phyloP scores from a whole-genome alignment of 805 yeast species.

The Candida stauntonica region DNA sequence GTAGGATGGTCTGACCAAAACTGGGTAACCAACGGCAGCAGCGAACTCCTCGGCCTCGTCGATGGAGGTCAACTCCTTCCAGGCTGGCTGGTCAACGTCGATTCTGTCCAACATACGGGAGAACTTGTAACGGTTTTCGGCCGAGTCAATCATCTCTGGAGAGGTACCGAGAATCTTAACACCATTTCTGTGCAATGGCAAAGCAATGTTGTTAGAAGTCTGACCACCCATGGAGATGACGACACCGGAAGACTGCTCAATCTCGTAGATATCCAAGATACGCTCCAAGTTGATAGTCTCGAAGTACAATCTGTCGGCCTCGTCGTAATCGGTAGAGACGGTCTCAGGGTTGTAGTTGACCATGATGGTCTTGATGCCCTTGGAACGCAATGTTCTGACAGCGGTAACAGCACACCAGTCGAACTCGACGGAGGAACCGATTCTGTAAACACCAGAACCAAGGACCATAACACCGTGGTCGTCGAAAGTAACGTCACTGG shows the following conservation, averaged over 20 bases:
- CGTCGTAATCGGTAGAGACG: constrained; percentile 96
- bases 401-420: constrained; percentile 99
- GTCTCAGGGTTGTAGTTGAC: constrained; percentile 98
- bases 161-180: constrained; percentile 90
- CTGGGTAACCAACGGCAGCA: constrained; percentile 85
- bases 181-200: constrained; percentile 71
- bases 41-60: constrained; percentile 86
- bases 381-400: constrained; percentile 85
- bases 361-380: constrained; percentile 90
- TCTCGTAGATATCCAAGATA: constrained; percentile 83
- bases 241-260: constrained; percentile 85
- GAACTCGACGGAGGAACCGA: constrained; percentile 97
- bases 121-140: constrained; percentile 98
- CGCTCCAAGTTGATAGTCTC: constrained; percentile 65
- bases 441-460: constrained; percentile 99
- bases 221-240: constrained; percentile 98
- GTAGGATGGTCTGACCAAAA: constrained; percentile 94
- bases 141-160: constrained; percentile 93
- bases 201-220: constrained; percentile 94
- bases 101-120: constrained; percentile 90
- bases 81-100: constrained; percentile 92
- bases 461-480: constrained; percentile 92
- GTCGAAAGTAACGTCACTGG: constrained; percentile 66
- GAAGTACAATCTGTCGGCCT: constrained; percentile 91
- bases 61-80: constrained; percentile 91